phyloP scores from a whole-genome alignment of 441 rosid genomes.

The Geranium incanum region DNA sequence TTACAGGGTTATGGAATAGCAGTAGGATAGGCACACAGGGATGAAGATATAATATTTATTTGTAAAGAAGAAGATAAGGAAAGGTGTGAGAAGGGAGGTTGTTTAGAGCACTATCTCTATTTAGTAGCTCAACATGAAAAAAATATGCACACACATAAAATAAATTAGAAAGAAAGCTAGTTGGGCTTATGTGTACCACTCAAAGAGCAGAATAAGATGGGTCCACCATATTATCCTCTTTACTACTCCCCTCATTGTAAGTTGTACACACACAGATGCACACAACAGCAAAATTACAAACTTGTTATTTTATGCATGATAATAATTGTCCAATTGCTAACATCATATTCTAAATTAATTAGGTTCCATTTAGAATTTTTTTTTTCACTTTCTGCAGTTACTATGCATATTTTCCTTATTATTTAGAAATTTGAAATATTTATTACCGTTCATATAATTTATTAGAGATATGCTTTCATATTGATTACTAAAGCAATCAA shows the following conservation, averaged over 20 bases:
- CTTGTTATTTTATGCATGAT: not conserved
- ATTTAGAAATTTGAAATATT: too few relatives aligned
- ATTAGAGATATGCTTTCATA: not conserved
- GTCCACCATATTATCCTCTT: conserved; percentile 15
- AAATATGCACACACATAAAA: not conserved
- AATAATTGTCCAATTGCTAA: not conserved
- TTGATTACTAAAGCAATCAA: not conserved
- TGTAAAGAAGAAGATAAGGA: conserved; percentile 18
- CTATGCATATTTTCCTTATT: too few relatives aligned
- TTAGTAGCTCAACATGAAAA: not conserved
- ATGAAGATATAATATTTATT: not conserved
- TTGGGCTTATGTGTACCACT: conserved; percentile 30
- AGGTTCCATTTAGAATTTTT: not conserved
- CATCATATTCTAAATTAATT: not conserved
- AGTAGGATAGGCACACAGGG: conserved; percentile 14
- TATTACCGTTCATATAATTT: not conserved
- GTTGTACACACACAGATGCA: not conserved
- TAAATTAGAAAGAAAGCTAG: conserved; percentile 3
- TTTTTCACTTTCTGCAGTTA: not conserved
- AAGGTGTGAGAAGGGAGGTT: not conserved
- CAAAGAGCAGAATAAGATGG: conserved; percentile 22
- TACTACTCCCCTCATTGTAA: not conserved
- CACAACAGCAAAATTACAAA: not conserved
- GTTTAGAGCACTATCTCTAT: conserved; percentile 12
- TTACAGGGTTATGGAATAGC: conserved; percentile 23